Conservation (phyloP, 306 rosid genomes). For the Ceratonia siliqua region DNA sequence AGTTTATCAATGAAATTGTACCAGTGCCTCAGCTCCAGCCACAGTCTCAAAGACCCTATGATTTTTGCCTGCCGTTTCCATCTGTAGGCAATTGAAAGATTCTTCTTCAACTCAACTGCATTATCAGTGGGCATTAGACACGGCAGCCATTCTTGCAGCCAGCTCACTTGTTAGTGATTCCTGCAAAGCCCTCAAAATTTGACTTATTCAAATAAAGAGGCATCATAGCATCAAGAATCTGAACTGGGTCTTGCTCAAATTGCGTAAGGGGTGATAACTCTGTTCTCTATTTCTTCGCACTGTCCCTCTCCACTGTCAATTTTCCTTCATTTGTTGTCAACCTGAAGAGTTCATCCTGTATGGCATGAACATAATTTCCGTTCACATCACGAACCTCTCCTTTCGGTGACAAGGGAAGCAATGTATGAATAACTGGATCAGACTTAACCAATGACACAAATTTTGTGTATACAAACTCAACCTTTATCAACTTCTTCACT, state of each 20-base stretch:
- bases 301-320: slow-evolving; percentile 56
- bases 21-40: slow-evolving; percentile 79
- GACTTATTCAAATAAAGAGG: slow-evolving; percentile 82
- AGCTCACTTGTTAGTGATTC: slow-evolving; percentile 85
- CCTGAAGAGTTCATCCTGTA: slow-evolving; percentile 71
- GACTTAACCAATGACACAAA: slow-evolving; percentile 65
- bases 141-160: slow-evolving; percentile 82
- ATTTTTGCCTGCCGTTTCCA: slow-evolving; percentile 73
- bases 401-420: slow-evolving; percentile 63
- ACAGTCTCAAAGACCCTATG: slow-evolving; percentile 77
- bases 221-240: slow-evolving; percentile 87
- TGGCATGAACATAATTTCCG: slow-evolving; percentile 59
- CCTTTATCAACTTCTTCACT: slow-evolving; percentile 80
- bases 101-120: slow-evolving; percentile 65
- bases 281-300: slow-evolving; percentile 17
- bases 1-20: slow-evolving; percentile 40
- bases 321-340: slow-evolving; percentile 68
- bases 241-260: slow-evolving; percentile 85
- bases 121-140: slow-evolving; percentile 80
- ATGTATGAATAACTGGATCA: slow-evolving; percentile 63
- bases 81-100: slow-evolving; percentile 55
- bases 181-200: slow-evolving; percentile 72
- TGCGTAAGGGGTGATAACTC: slow-evolving; percentile 52
- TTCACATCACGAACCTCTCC: slow-evolving; percentile 52
- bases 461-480: slow-evolving; percentile 71